Percentiles rank a stretch among this genome's conserved stretches.
Conservation (phyloP, 2,329 filamentous ascomycete species). For the Magnaporthiopsis poae region DNA sequence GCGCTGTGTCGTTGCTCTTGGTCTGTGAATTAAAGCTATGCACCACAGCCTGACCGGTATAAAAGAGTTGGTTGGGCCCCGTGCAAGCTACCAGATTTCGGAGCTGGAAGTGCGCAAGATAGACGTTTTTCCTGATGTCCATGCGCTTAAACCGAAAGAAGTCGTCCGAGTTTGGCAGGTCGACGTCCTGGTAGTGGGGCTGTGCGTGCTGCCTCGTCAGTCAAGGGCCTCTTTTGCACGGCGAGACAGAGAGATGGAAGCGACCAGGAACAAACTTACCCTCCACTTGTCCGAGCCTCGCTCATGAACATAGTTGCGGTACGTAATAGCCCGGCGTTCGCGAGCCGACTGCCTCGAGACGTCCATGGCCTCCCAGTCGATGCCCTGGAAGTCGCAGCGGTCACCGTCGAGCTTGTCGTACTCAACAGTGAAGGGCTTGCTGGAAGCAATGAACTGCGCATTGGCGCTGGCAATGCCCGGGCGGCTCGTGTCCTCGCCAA, state of each 20-base stretch:
- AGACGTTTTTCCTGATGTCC: slow-evolving; percentile 42
- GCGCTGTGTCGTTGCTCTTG: slow-evolving; percentile 32
- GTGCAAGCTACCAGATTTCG: slow-evolving; percentile 51
- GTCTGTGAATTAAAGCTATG: slow-evolving; percentile 43
- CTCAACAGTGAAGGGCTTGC: not conserved
- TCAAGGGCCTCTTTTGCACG: not conserved
- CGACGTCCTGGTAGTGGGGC: slow-evolving; percentile 20
- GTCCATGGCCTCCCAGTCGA: slow-evolving; percentile 46
- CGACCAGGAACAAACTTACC: slow-evolving; percentile 28
- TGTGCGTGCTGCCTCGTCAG: slow-evolving; percentile 1
- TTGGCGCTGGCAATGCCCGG: not conserved
- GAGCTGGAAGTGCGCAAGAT: slow-evolving; percentile 56
- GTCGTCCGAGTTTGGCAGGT: slow-evolving; percentile 31
- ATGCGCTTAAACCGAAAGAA: slow-evolving; percentile 52
- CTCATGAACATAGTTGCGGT: slow-evolving; percentile 50
- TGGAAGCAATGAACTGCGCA: not conserved
- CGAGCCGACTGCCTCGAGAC: slow-evolving; percentile 41
- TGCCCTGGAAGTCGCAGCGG: slow-evolving; percentile 46
- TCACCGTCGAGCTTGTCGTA: slow-evolving; percentile 46
- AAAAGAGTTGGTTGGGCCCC: slow-evolving; percentile 46
- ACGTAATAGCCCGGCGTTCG: slow-evolving; percentile 35
- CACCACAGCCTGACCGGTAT: slow-evolving; percentile 41
- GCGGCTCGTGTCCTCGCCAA: not conserved
- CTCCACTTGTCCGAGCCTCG: slow-evolving; percentile 34
- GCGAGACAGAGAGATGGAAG: not conserved